Percentiles rank a stretch among this genome's conserved stretches.
Conservation (phyloP, 768 basidiomycete genomes). For the Agrocybe chaxingu region DNA sequence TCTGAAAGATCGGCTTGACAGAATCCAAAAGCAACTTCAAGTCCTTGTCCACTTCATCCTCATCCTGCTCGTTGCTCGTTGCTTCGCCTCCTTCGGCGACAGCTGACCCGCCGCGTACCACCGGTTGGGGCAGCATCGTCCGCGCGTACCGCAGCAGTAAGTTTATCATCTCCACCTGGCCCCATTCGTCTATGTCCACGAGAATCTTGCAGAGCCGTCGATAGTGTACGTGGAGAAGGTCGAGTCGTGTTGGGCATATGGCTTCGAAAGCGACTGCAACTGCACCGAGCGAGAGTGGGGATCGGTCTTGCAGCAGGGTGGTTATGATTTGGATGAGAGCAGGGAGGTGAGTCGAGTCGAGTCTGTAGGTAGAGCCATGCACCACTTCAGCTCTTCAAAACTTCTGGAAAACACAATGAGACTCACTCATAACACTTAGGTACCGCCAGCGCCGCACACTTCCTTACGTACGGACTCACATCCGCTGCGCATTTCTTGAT, state of each 20-base stretch:
- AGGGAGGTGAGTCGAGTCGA: conserved; percentile 70
- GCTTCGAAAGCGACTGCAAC: conserved; percentile 82
- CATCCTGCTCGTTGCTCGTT: conserved; percentile 12
- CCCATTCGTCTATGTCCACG: conserved; percentile 96
- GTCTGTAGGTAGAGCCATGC: conserved; percentile 37
- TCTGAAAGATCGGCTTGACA: conserved; percentile 77
- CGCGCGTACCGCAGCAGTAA: conserved; percentile 81
- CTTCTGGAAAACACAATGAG: background rate
- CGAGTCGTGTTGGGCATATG: conserved; percentile 83
- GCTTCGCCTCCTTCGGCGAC: conserved; percentile 8
- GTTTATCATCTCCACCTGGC: conserved; percentile 77
- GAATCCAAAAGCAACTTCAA: conserved; percentile 69
- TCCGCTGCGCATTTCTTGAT: conserved; percentile 93
- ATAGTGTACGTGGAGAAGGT: conserved; percentile 87
- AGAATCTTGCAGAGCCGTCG: conserved; percentile 80
- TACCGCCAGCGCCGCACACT: conserved; percentile 87
- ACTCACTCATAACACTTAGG: conserved; percentile 74
- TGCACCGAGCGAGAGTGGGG: conserved; percentile 84
- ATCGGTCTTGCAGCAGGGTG: conserved; percentile 65
- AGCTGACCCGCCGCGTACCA: conserved; percentile 22
- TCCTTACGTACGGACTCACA: conserved; percentile 91
- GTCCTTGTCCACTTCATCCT: conserved; percentile 73
- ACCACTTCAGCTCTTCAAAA: background rate
- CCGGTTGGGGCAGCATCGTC: conserved; percentile 74
- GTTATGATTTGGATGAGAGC: conserved; percentile 68